Percentiles rank a stretch among this genome's conserved stretches.
phyloP scores from a whole-genome alignment of 1,139 yeast species.

The Hanseniaspora sp. region DNA sequence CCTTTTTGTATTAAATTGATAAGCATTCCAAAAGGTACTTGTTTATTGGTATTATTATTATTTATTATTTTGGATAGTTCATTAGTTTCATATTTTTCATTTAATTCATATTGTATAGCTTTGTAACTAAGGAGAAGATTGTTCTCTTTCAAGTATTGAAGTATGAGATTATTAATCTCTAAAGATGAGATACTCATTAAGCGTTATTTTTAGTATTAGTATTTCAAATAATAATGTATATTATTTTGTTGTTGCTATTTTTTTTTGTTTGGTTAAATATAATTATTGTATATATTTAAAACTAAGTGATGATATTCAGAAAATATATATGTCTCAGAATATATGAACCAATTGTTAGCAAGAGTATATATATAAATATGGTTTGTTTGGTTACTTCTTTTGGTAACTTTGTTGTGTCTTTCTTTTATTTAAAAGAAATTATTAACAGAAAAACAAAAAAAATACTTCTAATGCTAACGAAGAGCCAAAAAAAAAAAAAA shows the following conservation, averaged over 20 bases:
- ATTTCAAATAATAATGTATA: no score
- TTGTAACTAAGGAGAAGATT: conserved; percentile 11
- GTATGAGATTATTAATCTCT: conserved; percentile 9
- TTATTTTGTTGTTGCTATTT: no score
- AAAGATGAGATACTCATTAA: conserved; percentile 10
- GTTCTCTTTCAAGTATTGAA: conserved; percentile 8
- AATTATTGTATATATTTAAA: no score
- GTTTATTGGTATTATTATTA: not conserved
- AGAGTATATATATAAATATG: no score
- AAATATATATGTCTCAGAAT: no score
- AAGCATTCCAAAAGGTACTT: conserved; percentile 13
- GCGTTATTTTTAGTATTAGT: no score
- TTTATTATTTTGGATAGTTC: not conserved
- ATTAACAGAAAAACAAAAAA: not conserved
- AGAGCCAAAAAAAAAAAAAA: no score
- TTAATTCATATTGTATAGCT: conserved; percentile 9
- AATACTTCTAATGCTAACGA: no score
- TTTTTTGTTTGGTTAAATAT: not conserved
- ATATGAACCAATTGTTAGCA: no score
- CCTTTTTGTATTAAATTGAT: conserved; percentile 13
- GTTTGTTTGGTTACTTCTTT: no score
- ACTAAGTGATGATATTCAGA: no score
- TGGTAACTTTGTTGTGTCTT: not conserved
- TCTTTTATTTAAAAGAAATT: not conserved
- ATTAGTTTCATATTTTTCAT: conserved; percentile 7